Evolutionary conservation across 768 basidiomycete genomes (phyloP).

Genomic region (Tulasnella sp.): DNA sequence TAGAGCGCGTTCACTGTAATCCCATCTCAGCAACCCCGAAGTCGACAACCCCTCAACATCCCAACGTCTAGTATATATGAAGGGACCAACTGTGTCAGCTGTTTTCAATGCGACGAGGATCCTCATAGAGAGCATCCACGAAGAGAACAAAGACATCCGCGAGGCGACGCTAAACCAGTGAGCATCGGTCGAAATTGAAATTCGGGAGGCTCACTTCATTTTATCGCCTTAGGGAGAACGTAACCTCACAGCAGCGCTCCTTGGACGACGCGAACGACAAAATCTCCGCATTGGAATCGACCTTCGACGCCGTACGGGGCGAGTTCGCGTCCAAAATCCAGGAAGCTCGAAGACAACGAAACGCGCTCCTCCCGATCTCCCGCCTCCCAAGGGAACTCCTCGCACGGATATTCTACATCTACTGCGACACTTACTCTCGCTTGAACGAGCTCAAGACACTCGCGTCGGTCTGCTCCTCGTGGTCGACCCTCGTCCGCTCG

Average conservation of each 20-base stretch:
- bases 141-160: neutral
- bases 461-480: too few relatives aligned
- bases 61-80: neutral
- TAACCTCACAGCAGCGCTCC: neutral
- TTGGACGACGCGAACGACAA: neutral
- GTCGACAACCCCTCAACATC: neutral
- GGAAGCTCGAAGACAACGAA: neutral
- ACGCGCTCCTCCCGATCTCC: neutral
- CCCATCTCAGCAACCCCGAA: neutral
- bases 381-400: neutral
- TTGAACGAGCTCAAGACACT: too few relatives aligned
- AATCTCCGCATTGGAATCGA: neutral
- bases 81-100: neutral
- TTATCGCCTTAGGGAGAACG: neutral
- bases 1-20: neutral
- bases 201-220: neutral
- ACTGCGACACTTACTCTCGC: too few relatives aligned
- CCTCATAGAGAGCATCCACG: neutral
- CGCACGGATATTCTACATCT: neutral
- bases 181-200: neutral
- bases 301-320: neutral
- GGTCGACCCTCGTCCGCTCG: too few relatives aligned
- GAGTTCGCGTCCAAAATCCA: neutral
- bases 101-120: neutral
- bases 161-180: neutral